Evolutionary conservation across 2,329 filamentous ascomycete species (phyloP).

Genomic region (Colletotrichum sojae): DNA sequence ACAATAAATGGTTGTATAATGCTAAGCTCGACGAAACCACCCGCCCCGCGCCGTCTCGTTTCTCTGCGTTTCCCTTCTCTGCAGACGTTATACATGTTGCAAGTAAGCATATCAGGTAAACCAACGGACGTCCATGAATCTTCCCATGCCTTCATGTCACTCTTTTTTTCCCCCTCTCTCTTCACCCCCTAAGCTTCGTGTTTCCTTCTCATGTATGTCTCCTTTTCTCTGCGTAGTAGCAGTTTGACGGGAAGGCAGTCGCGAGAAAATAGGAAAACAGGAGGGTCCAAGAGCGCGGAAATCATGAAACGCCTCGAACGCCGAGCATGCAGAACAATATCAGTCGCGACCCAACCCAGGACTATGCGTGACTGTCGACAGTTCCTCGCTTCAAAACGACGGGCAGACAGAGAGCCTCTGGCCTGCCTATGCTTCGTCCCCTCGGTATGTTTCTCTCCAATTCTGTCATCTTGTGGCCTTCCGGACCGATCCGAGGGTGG

Average conservation of each 20-base stretch:
- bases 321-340: conserved; percentile 24
- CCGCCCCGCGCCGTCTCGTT: neutral
- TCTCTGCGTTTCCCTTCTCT: neutral
- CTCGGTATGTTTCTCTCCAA: too few relatives aligned
- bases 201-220: neutral
- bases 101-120: neutral
- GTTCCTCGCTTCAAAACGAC: neutral
- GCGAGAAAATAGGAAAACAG: too few relatives aligned
- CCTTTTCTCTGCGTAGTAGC: neutral
- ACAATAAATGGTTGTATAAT: neutral
- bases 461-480: too few relatives aligned
- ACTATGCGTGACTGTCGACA: neutral
- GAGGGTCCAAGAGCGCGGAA: neutral
- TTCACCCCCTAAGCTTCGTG: neutral
- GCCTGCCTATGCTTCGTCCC: neutral
- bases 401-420: neutral
- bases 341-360: neutral
- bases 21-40: neutral
- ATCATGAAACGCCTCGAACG: conserved; percentile 19
- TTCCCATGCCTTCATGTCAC: conserved; percentile 13
- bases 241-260: too few relatives aligned
- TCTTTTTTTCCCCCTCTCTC: neutral
- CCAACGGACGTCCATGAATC: neutral
- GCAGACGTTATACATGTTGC: conserved; percentile 1
- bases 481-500: too few relatives aligned